A percentile compares a stretch with the other conserved stretches of the same genome.
Conservation (phyloP, 176 grass and related monocot genomes). For the sorghum (Sorghum bicolor) region DNA sequence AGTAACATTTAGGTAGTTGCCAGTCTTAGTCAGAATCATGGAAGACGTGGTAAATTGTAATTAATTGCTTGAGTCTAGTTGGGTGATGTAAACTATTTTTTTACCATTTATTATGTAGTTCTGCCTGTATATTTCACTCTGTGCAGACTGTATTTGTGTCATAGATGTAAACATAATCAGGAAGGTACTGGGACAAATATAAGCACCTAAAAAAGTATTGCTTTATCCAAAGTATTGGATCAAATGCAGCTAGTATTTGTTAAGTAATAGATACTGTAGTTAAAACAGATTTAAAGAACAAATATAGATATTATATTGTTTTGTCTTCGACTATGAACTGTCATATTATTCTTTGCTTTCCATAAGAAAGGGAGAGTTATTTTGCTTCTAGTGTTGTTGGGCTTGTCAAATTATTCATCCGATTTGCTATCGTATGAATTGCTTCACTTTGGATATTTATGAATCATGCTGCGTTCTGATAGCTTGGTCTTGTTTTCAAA, state of each 20-base stretch:
- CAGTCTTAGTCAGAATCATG: background rate
- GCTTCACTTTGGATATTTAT: slow-evolving; percentile 1
- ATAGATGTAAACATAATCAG: background rate
- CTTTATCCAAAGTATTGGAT: background rate
- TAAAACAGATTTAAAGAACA: background rate
- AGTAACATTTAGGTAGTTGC: background rate
- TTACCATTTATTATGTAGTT: background rate
- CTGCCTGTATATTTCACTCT: background rate
- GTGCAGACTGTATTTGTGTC: background rate
- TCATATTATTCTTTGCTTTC: background rate
- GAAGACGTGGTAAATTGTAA: background rate
- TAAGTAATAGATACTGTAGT: background rate
- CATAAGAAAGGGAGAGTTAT: background rate
- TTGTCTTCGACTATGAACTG: slow-evolving; percentile 1
- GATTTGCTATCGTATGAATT: background rate
- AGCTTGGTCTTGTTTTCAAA: slow-evolving; percentile 17
- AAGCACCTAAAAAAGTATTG: background rate
- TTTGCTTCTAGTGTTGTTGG: background rate
- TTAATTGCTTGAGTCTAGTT: background rate
- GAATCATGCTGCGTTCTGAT: background rate
- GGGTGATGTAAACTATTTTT: background rate
- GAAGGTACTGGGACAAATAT: background rate
- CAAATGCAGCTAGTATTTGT: background rate
- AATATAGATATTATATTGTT: background rate
- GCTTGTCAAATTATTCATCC: background rate